Percentiles rank a stretch among this genome's conserved stretches.
These are phyloP conservation scores for Neofusicoccum kwambonambiense DNA, from an alignment of 2,329 filamentous ascomycete genomes.

Conservation along the genomic window DNA sequence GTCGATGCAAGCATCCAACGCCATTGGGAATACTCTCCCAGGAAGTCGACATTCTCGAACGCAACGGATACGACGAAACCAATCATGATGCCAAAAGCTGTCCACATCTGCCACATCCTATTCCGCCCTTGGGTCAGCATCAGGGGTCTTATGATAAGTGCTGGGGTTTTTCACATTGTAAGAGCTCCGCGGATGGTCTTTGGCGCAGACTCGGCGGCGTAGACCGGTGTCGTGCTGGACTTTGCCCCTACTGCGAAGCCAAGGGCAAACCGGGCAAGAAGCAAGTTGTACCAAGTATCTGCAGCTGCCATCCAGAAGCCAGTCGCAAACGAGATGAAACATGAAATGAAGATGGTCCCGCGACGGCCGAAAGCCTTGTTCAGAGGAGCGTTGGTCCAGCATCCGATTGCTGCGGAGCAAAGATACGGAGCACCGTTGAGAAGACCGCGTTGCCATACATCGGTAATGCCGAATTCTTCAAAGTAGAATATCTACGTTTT, in stretches of 20 bases:
- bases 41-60: slow-evolving; percentile 19
- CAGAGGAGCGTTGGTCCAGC: slow-evolving; percentile 63
- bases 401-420: slow-evolving; percentile 66
- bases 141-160: too few relatives aligned
- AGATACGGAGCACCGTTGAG: slow-evolving; percentile 63
- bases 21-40: neutral
- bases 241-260: slow-evolving; percentile 50
- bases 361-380: slow-evolving; percentile 30
- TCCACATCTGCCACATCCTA: slow-evolving; percentile 46
- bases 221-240: slow-evolving; percentile 45
- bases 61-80: slow-evolving; percentile 42
- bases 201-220: slow-evolving; percentile 39
- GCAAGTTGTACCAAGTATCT: slow-evolving; percentile 42
- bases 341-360: slow-evolving; percentile 29
- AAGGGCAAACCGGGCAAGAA: slow-evolving; percentile 27
- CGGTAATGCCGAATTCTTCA: neutral
- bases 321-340: slow-evolving; percentile 31
- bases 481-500: neutral
- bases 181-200: slow-evolving; percentile 42
- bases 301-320: slow-evolving; percentile 37
- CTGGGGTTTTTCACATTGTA: slow-evolving; percentile 30
- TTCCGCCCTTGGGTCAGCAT: too few relatives aligned
- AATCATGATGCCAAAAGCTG: slow-evolving; percentile 46
- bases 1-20: slow-evolving; percentile 19
- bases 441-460: slow-evolving; percentile 60